These are phyloP conservation scores for Penicillium hesseltinei DNA, from an alignment of 2,329 filamentous ascomycete genomes.

Conservation along the genomic window DNA sequence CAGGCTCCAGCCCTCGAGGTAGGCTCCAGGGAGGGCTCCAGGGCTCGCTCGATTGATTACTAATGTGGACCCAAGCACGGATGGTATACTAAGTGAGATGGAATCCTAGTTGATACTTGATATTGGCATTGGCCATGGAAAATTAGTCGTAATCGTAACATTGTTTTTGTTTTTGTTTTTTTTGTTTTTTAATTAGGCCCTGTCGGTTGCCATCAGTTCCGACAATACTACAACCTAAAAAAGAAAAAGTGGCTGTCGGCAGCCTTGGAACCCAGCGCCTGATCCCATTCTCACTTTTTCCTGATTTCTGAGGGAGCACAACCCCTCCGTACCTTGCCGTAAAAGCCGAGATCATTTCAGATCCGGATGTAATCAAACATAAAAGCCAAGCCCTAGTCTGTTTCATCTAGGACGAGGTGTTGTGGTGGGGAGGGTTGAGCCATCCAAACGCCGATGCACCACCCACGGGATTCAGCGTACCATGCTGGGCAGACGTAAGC, in stretches of 20 bases:
- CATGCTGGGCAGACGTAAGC: conserved; percentile 26
- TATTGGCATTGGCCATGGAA: neutral
- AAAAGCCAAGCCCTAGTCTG: conserved; percentile 19
- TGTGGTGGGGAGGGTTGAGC: conserved; percentile 60
- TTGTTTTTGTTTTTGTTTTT: neutral
- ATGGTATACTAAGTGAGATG: too few species aligned
- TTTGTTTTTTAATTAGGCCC: neutral
- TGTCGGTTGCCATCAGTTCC: neutral
- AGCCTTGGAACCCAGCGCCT: neutral
- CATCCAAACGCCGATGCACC: conserved; percentile 93
- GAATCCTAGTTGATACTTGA: neutral
- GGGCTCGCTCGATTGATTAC: neutral
- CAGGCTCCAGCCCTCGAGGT: neutral
- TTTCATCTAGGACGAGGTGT: conserved; percentile 26
- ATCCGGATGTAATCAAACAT: conserved; percentile 4
- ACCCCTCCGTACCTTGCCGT: neutral
- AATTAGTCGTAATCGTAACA: neutral
- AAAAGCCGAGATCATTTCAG: conserved; percentile 3
- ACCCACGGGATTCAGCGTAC: conserved; percentile 74
- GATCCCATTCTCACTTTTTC: neutral
- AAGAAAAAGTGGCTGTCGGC: neutral
- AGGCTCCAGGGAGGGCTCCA: neutral
- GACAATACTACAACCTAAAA: neutral
- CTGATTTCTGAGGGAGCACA: neutral
- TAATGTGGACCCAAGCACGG: neutral